These are phyloP conservation scores for Craspedostauros australis DNA, from an alignment of 108 stramenopile genomes.

Conservation along the genomic window DNA sequence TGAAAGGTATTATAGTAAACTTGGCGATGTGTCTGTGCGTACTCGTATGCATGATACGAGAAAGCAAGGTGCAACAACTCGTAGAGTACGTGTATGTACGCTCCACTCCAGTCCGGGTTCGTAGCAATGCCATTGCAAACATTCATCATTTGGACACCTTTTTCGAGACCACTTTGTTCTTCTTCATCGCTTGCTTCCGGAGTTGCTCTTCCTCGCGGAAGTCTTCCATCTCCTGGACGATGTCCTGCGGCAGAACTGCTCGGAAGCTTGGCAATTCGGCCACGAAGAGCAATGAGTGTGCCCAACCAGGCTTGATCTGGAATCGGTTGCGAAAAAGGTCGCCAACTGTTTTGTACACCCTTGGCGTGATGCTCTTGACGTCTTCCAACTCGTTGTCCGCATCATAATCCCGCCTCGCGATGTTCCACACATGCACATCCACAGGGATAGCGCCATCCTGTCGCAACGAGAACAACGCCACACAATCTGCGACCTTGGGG, in stretches of 20 bases:
- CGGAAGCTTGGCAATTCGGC: slow-evolving; percentile 89
- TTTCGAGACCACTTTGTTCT: slow-evolving; percentile 4
- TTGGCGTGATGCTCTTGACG: slow-evolving; percentile 89
- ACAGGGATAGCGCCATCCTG: slow-evolving; percentile 90
- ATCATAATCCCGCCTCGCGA: slow-evolving; percentile 88
- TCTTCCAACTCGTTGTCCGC: slow-evolving; percentile 24
- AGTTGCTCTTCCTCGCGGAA: slow-evolving; percentile 17
- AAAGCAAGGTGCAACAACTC: too few species aligned
- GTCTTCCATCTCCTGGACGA: slow-evolving; percentile 67
- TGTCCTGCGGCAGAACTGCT: slow-evolving; percentile 47
- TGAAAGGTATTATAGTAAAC: too few species aligned
- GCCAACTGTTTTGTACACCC: slow-evolving; percentile 87
- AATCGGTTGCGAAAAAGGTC: slow-evolving; percentile 90
- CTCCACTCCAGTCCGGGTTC: too few species aligned
- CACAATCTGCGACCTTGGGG: slow-evolving; percentile 98
- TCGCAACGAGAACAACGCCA: slow-evolving; percentile 93
- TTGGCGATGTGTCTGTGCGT: too few species aligned
- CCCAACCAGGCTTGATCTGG: slow-evolving; percentile 90
- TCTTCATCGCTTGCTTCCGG: slow-evolving; percentile 11
- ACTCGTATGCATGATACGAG: too few species aligned
- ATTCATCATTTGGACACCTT: too few species aligned
- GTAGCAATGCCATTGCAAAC: too few species aligned
- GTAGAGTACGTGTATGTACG: too few species aligned
- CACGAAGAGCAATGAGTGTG: slow-evolving; percentile 96
- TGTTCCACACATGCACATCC: slow-evolving; percentile 96